A percentile compares a stretch with the other conserved stretches of the same genome.
These are phyloP conservation scores for Solanum tarapatanum DNA, from an alignment of 257 asterid species.

Conservation along the genomic window DNA sequence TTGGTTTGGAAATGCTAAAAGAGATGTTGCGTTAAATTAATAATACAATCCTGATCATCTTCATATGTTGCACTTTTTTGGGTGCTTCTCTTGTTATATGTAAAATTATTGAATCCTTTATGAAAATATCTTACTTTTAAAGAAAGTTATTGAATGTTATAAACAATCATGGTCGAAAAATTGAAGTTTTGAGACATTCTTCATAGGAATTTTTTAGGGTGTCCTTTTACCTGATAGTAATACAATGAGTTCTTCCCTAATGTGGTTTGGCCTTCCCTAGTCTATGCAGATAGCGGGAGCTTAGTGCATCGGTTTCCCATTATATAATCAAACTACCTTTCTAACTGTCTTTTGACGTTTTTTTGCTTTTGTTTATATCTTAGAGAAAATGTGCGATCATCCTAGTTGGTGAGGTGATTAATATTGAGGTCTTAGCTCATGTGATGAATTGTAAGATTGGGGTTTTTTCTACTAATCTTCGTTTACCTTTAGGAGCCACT, in stretches of 20 bases:
- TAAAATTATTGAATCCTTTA: background rate
- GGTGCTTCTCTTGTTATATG: background rate
- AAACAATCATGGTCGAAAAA: background rate
- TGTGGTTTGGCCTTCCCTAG: background rate
- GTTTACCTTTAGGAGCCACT: background rate
- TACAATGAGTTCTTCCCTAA: background rate
- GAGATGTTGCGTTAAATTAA: background rate
- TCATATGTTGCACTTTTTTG: background rate
- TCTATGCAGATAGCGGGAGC: background rate
- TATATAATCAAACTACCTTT: background rate
- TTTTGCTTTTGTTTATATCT: background rate
- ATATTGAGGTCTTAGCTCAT: background rate
- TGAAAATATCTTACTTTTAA: background rate
- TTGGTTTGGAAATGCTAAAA: background rate
- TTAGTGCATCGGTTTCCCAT: background rate
- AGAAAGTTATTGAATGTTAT: background rate
- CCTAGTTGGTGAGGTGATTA: background rate
- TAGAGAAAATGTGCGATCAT: background rate
- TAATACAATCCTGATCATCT: background rate
- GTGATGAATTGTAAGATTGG: too few relatives aligned
- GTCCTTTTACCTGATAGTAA: background rate
- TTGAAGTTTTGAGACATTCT: background rate
- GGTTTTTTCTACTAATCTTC: background rate
- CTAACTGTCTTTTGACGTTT: background rate
- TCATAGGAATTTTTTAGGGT: background rate